These are phyloP conservation scores for Cystoderma amianthinum DNA, from an alignment of 768 basidiomycete genomes.

Conservation along the genomic window DNA sequence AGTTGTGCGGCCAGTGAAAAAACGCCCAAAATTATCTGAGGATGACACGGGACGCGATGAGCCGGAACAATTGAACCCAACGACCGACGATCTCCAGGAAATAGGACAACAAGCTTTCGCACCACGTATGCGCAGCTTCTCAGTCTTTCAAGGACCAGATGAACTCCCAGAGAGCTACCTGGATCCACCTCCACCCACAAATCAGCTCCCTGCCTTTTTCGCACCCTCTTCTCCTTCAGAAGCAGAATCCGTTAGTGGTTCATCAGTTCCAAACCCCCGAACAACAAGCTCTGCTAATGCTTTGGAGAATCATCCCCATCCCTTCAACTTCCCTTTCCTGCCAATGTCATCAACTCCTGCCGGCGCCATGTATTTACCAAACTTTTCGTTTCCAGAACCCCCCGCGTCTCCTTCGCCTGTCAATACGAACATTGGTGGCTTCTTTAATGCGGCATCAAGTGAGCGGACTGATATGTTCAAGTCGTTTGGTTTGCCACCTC, in stretches of 20 bases:
- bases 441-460: constrained; percentile 18
- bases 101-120: constrained; percentile 3
- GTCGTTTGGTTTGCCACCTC: constrained; percentile 37
- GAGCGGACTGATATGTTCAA: constrained; percentile 40
- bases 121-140: constrained; percentile 33
- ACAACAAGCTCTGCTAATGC: constrained; percentile 42
- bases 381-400: constrained; percentile 46
- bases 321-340: constrained; percentile 45
- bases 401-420: constrained; percentile 54
- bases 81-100: not conserved
- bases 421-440: constrained; percentile 17
- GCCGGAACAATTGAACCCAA: constrained; percentile 8
- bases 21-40: constrained; percentile 34
- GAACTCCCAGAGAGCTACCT: constrained; percentile 19
- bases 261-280: constrained; percentile 7
- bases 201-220: constrained; percentile 47
- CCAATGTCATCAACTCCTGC: constrained; percentile 49
- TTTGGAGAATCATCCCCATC: constrained; percentile 45
- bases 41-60: constrained; percentile 7
- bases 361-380: constrained; percentile 33
- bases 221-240: constrained; percentile 27
- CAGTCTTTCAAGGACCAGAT: constrained; percentile 40
- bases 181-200: constrained; percentile 45
- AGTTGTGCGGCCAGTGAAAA: constrained; percentile 41
- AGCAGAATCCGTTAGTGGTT: constrained; percentile 9